A percentile compares a stretch with the other conserved stretches of the same genome.
Conservation (phyloP, 2,329 filamentous ascomycete species). For the Colletotrichum echinochloae region DNA sequence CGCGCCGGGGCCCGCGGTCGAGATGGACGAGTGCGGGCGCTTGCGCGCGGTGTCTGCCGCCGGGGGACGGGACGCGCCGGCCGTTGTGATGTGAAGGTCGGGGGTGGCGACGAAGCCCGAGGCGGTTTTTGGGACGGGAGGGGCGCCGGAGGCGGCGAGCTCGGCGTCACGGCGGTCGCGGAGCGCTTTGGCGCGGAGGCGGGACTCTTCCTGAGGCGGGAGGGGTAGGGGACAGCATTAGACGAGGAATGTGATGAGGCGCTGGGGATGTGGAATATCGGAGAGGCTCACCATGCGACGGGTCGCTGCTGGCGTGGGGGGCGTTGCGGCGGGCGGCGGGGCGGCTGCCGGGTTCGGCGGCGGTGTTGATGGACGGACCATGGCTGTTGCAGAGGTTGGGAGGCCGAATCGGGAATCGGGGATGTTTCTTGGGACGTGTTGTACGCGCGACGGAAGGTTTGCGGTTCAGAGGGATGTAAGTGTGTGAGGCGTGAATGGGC, state of each 20-base stretch:
- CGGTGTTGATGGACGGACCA: conserved; percentile 63
- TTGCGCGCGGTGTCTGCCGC: conserved; percentile 68
- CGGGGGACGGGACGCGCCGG: conserved; percentile 44
- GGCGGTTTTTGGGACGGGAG: conserved; percentile 61
- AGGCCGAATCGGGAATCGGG: not conserved
- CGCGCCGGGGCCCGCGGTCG: conserved; percentile 44
- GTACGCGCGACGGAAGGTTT: not conserved
- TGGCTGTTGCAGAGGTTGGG: conserved; percentile 43
- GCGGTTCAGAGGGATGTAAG: not conserved
- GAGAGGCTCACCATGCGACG: conserved; percentile 64
- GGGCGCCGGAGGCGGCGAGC: conserved; percentile 58
- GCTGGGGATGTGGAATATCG: not conserved
- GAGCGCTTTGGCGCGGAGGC: conserved; percentile 88
- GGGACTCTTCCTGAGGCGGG: conserved; percentile 78
- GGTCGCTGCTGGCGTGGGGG: conserved; percentile 66
- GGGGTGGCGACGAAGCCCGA: conserved; percentile 80
- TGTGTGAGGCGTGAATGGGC: conserved; percentile 9
- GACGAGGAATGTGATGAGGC: conserved; percentile 6
- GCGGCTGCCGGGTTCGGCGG: conserved; percentile 50
- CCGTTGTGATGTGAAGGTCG: conserved; percentile 66
- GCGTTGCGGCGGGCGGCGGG: conserved; percentile 52
- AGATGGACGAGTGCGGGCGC: conserved; percentile 75
- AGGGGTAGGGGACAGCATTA: conserved; percentile 6
- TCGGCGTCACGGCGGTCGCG: conserved; percentile 79
- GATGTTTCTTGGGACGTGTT: not conserved